phyloP scores from a whole-genome alignment of 345 rosid genomes.

The Populus euphratica region DNA sequence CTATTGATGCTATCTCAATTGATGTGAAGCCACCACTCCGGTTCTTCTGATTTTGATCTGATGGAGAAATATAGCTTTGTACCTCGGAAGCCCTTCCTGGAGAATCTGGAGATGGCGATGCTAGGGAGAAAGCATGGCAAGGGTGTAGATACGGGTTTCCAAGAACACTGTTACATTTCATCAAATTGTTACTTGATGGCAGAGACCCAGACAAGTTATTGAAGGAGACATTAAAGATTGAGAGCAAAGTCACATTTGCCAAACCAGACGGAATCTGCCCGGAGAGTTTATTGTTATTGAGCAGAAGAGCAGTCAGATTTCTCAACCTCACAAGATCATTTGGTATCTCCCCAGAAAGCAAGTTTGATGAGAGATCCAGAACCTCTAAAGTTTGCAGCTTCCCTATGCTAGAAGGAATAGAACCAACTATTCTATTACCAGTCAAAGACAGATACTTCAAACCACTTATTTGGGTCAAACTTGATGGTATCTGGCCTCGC shows the following conservation, averaged over 20 bases:
- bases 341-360: constrained; percentile 55
- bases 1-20: constrained; percentile 59
- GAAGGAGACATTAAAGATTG: constrained; percentile 54
- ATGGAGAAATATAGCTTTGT: constrained; percentile 23
- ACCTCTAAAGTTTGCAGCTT: constrained; percentile 37
- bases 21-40: constrained; percentile 33
- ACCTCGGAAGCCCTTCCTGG: constrained; percentile 11
- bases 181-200: constrained; percentile 37
- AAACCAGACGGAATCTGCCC: constrained; percentile 59
- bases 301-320: constrained; percentile 49
- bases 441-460: constrained; percentile 53
- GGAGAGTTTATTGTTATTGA: constrained; percentile 51
- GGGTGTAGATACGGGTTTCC: constrained; percentile 56
- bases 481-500: constrained; percentile 42
- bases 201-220: constrained; percentile 61
- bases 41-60: constrained; percentile 16
- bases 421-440: constrained; percentile 45
- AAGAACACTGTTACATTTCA: constrained; percentile 44
- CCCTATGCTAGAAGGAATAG: constrained; percentile 50
- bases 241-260: constrained; percentile 40
- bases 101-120: constrained; percentile 37
- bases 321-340: constrained; percentile 39
- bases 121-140: constrained; percentile 35
- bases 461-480: constrained; percentile 35
- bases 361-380: constrained; percentile 58